Evolutionary conservation across 2,329 filamentous ascomycete genomes (phyloP).

Genomic region (Fragosphaeria purpurea): DNA sequence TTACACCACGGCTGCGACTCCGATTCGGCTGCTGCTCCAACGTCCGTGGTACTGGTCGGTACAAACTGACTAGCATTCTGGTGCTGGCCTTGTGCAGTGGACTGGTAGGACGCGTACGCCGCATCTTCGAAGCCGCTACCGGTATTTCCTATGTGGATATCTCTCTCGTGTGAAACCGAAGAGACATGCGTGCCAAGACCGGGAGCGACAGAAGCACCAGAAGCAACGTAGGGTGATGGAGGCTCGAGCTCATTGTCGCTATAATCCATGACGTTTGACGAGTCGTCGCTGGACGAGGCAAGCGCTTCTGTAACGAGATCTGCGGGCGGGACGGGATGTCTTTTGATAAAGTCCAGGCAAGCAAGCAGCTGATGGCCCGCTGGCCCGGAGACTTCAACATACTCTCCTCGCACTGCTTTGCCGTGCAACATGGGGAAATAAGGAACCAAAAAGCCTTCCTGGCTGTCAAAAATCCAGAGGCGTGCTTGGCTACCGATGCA

Average conservation of each 20-base stretch:
- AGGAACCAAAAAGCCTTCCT: background rate
- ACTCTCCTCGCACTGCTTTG: slow-evolving; percentile 2
- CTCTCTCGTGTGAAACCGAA: background rate
- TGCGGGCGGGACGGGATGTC: background rate
- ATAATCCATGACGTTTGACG: background rate
- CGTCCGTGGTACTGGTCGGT: background rate
- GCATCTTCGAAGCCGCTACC: background rate
- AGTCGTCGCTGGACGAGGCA: slow-evolving; percentile 1
- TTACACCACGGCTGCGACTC: background rate
- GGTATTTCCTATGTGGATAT: background rate
- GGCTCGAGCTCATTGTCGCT: background rate
- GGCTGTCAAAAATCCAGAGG: background rate
- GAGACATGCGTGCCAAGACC: background rate
- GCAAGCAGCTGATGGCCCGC: background rate
- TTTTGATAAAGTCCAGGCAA: background rate
- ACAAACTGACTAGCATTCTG: background rate
- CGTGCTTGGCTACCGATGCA: slow-evolving; percentile 1
- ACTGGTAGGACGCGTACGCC: background rate
- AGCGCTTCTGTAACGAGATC: slow-evolving; percentile 1
- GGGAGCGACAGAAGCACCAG: background rate
- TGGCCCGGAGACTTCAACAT: background rate
- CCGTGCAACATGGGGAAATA: slow-evolving; percentile 2
- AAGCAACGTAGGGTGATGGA: background rate
- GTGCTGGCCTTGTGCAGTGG: background rate
- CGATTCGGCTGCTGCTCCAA: background rate